A percentile compares a stretch with the other conserved stretches of the same genome.
Evolutionary conservation across 2,329 filamentous ascomycete genomes (phyloP).

Genomic region (Alternaria sp.): DNA sequence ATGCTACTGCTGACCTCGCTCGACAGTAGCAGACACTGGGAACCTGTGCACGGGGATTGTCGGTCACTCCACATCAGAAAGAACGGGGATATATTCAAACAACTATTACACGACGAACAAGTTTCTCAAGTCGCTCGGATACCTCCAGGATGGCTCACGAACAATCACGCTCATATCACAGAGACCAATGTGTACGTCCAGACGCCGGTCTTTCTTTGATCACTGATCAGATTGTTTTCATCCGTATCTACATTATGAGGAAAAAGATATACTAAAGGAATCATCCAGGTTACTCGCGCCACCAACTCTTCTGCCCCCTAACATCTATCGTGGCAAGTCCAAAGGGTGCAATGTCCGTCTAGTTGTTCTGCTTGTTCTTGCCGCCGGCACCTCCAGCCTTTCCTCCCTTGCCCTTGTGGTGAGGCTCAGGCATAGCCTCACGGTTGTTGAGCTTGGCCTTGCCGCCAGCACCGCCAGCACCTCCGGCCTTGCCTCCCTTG

Average conservation of each 20-base stretch:
- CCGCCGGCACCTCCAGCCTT: slow-evolving; percentile 4
- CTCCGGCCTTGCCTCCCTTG: slow-evolving; percentile 3
- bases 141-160: neutral
- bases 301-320: neutral
- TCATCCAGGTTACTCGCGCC: neutral
- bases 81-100: neutral
- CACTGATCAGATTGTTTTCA: neutral
- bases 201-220: neutral
- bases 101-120: neutral
- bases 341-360: neutral
- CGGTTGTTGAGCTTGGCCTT: neutral
- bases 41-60: neutral
- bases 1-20: neutral
- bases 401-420: slow-evolving; percentile 20
- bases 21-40: neutral
- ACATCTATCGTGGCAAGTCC: neutral
- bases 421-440: slow-evolving; percentile 7
- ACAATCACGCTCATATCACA: neutral
- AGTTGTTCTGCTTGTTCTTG: neutral
- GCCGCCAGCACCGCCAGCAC: neutral
- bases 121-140: neutral
- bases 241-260: neutral
- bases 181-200: neutral
- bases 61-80: neutral
- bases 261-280: slow-evolving; percentile 1